Conservation (phyloP, 1,284 basidiomycete species). For the Volvariella volvacea region DNA sequence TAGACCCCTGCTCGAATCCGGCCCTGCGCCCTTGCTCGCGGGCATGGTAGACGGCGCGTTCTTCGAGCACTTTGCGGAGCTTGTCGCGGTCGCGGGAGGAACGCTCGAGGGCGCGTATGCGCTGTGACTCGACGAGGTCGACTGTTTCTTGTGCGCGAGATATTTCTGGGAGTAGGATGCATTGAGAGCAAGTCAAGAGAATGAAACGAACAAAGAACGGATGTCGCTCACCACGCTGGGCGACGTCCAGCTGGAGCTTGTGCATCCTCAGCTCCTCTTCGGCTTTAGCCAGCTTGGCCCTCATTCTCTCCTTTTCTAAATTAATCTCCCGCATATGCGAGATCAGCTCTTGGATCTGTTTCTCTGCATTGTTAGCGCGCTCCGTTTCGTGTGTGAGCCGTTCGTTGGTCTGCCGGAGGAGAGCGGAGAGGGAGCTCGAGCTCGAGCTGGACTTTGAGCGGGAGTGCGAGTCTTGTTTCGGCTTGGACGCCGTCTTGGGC, state of each 20-base stretch:
- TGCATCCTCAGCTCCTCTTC: conserved; percentile 29
- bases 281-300: conserved; percentile 22
- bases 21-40: conserved; percentile 31
- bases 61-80: conserved; percentile 25
- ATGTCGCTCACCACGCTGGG: conserved; percentile 26
- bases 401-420: conserved; percentile 23
- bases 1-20: conserved; percentile 29
- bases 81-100: conserved; percentile 25
- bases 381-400: conserved; percentile 23
- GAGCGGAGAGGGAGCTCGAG: conserved; percentile 18
- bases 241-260: conserved; percentile 31
- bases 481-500: not conserved
- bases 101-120: conserved; percentile 28
- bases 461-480: conserved; percentile 5
- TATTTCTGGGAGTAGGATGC: conserved; percentile 23
- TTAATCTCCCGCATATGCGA: conserved; percentile 14
- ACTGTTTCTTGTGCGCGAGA: conserved; percentile 32
- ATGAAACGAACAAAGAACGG: not conserved
- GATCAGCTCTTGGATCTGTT: conserved; percentile 18
- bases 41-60: conserved; percentile 28
- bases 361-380: conserved; percentile 26
- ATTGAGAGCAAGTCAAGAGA: not conserved
- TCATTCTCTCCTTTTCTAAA: conserved; percentile 19
- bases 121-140: conserved; percentile 28
- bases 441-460: conserved; percentile 11